Evolutionary conservation across 306 rosid species (phyloP).

Genomic region (Fagus crenata): DNA sequence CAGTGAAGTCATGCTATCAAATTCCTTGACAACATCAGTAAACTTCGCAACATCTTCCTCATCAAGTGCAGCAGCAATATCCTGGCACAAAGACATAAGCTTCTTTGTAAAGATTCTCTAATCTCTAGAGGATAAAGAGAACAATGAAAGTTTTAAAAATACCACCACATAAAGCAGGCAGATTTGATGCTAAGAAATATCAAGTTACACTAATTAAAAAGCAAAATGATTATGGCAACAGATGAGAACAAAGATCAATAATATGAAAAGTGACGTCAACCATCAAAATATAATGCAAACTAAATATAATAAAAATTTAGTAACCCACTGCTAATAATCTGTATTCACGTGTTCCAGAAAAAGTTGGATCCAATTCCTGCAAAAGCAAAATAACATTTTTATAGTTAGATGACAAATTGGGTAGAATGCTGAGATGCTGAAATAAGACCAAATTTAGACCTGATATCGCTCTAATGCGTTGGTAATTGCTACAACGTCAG

Average conservation of each 20-base stretch:
- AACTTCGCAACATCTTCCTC: constrained; percentile 83
- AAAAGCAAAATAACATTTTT: constrained; percentile 33
- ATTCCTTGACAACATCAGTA: constrained; percentile 88
- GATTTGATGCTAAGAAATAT: background rate
- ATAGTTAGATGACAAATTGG: constrained; percentile 27
- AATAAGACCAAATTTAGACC: constrained; percentile 47
- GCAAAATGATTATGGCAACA: background rate
- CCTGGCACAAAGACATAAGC: constrained; percentile 44
- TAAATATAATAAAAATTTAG: constrained; percentile 5
- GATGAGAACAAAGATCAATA: background rate
- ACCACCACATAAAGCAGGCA: background rate
- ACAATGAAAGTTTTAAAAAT: background rate
- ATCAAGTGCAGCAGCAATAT: constrained; percentile 75
- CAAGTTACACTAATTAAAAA: background rate
- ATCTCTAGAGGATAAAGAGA: constrained; percentile 7
- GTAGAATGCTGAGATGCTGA: constrained; percentile 24
- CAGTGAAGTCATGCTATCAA: constrained; percentile 94
- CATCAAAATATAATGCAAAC: background rate
- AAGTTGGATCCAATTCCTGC: constrained; percentile 96
- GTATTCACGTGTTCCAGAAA: constrained; percentile 88
- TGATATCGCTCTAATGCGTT: constrained; percentile 83
- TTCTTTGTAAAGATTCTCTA: background rate
- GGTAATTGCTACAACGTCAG: constrained; percentile 74
- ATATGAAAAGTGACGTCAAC: background rate
- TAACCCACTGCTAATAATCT: constrained; percentile 70